These are phyloP conservation scores for Insectozyma bohioensis DNA, from an alignment of 1,139 yeast species.

Conservation along the genomic window DNA sequence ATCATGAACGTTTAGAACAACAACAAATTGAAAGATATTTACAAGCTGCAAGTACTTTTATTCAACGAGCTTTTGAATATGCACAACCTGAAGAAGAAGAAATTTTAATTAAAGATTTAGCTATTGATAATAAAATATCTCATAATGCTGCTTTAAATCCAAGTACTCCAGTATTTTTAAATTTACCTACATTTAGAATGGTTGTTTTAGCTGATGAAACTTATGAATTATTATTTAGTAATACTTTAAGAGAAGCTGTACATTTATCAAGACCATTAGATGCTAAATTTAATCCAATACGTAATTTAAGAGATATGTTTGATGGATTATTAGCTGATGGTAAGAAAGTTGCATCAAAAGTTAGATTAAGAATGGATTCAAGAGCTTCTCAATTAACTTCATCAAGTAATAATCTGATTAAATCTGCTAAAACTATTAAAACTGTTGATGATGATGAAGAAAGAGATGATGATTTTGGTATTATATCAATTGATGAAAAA, in stretches of 20 bases:
- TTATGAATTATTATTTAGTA: conserved; percentile 76
- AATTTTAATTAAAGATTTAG: conserved; percentile 36
- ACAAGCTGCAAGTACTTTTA: conserved; percentile 82
- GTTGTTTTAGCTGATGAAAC: conserved; percentile 92
- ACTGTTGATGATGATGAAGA: conserved; percentile 42
- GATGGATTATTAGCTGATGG: conserved; percentile 93
- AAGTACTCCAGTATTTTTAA: conserved; percentile 68
- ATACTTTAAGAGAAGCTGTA: conserved; percentile 63
- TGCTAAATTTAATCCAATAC: conserved; percentile 43
- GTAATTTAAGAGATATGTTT: conserved; percentile 81
- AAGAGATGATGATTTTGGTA: conserved; percentile 48
- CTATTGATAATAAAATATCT: conserved; percentile 36
- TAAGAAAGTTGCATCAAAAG: conserved; percentile 83
- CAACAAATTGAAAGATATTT: conserved; percentile 81
- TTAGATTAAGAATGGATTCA: conserved; percentile 82
- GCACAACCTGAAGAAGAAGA: conserved; percentile 69
- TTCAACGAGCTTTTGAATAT: conserved; percentile 87
- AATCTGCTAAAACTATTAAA: conserved; percentile 22
- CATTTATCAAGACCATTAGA: conserved; percentile 61
- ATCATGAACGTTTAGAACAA: conserved; percentile 60
- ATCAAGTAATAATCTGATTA: conserved; percentile 26
- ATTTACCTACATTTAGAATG: conserved; percentile 92
- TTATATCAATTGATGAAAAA: conserved; percentile 45
- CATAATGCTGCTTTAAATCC: conserved; percentile 85
- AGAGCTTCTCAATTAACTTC: conserved; percentile 34